phyloP scores from a whole-genome alignment of 495 filamentous ascomycete genomes.

The Annulohypoxylon stygium region DNA sequence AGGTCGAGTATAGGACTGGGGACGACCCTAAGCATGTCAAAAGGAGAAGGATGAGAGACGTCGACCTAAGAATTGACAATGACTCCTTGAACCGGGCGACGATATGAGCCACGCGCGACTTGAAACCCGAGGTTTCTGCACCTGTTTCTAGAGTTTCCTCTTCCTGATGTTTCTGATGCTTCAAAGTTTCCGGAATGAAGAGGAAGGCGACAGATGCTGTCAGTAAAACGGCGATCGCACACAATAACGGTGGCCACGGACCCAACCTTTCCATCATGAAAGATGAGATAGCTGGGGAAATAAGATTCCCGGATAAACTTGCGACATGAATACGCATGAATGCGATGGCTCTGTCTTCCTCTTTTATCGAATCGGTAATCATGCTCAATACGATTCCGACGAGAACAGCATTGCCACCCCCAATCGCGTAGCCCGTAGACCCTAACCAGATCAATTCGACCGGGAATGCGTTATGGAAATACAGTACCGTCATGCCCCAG shows the following conservation, averaged over 20 bases:
- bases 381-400: slow-evolving; percentile 68
- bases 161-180: slow-evolving; percentile 18
- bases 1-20: slow-evolving; percentile 34
- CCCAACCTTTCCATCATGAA: slow-evolving; percentile 64
- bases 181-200: slow-evolving; percentile 64
- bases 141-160: slow-evolving; percentile 6
- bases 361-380: slow-evolving; percentile 68
- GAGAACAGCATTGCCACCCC: slow-evolving; percentile 66
- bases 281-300: slow-evolving; percentile 65
- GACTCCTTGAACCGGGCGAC: slow-evolving; percentile 42
- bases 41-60: slow-evolving; percentile 48
- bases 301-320: slow-evolving; percentile 56
- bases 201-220: slow-evolving; percentile 47
- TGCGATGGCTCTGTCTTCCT: slow-evolving; percentile 63
- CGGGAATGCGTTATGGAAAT: slow-evolving; percentile 59
- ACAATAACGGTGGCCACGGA: slow-evolving; percentile 67
- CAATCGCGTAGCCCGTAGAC: slow-evolving; percentile 63
- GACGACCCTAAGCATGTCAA: slow-evolving; percentile 36
- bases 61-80: slow-evolving; percentile 44
- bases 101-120: slow-evolving; percentile 32
- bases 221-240: slow-evolving; percentile 52
- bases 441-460: slow-evolving; percentile 66
- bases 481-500: slow-evolving; percentile 55
- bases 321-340: slow-evolving; percentile 49
- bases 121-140: slow-evolving; percentile 8